Percentiles rank a stretch among this genome's conserved stretches.
Conservation (phyloP, 768 basidiomycete genomes). For the Tylopilus rubrobrunneus region DNA sequence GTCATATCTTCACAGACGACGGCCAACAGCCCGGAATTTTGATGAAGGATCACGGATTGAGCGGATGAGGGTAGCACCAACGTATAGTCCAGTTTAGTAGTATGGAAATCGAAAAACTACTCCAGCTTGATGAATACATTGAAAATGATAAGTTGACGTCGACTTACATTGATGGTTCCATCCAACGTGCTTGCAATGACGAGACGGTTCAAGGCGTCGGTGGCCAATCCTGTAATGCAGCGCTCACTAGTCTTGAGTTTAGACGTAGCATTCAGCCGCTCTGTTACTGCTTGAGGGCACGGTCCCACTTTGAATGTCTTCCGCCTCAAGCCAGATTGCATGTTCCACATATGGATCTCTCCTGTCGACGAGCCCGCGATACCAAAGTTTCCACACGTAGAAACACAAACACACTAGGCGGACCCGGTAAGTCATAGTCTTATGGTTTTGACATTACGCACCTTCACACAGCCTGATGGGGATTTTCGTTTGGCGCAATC, state of each 20-base stretch:
- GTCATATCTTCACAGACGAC: slow-evolving; percentile 81
- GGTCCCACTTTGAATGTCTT: slow-evolving; percentile 70
- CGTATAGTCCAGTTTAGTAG: slow-evolving; percentile 66
- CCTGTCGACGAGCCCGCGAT: slow-evolving; percentile 80
- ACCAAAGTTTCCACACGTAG: slow-evolving; percentile 95
- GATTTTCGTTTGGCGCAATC: slow-evolving; percentile 47
- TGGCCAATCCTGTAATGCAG: slow-evolving; percentile 76
- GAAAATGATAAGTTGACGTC: background rate
- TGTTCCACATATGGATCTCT: slow-evolving; percentile 87
- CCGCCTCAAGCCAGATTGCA: slow-evolving; percentile 89
- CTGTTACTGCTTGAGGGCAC: slow-evolving; percentile 52
- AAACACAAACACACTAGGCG: slow-evolving; percentile 74
- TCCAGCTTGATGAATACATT: background rate
- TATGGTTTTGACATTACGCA: slow-evolving; percentile 26
- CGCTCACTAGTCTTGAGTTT: slow-evolving; percentile 45
- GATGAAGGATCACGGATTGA: slow-evolving; percentile 71
- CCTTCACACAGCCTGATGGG: slow-evolving; percentile 67
- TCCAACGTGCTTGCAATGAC: slow-evolving; percentile 85
- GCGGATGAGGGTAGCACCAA: slow-evolving; percentile 64
- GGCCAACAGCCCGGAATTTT: slow-evolving; percentile 81
- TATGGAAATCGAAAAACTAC: slow-evolving; percentile 97
- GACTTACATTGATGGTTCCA: slow-evolving; percentile 81
- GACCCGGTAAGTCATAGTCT: background rate
- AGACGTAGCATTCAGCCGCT: slow-evolving; percentile 37
- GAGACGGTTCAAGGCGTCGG: slow-evolving; percentile 77